A percentile compares a stretch with the other conserved stretches of the same genome.
Conservation (phyloP, 768 basidiomycete species). For the Auricularia sp. region DNA sequence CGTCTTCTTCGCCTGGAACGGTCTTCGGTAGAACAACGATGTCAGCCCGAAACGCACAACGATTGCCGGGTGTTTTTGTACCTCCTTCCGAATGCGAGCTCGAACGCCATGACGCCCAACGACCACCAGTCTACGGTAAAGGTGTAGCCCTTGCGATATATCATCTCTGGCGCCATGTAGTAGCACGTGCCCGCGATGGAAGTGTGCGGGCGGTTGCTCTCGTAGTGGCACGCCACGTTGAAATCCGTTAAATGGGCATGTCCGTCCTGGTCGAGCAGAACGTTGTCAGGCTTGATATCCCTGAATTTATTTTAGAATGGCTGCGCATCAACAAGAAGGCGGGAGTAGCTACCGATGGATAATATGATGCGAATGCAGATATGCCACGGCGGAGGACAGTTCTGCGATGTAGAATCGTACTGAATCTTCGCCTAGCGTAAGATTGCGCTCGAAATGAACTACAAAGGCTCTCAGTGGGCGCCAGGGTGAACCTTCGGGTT, state of each 20-base stretch:
- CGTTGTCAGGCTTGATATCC: slow-evolving; percentile 44
- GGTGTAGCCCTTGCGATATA: slow-evolving; percentile 67
- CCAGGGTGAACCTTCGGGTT: not conserved
- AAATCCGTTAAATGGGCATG: slow-evolving; percentile 45
- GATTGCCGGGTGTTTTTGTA: not conserved
- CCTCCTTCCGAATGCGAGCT: slow-evolving; percentile 51
- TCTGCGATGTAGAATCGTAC: slow-evolving; percentile 37
- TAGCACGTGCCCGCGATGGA: slow-evolving; percentile 43
- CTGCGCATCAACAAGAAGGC: slow-evolving; percentile 10
- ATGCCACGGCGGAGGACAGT: slow-evolving; percentile 34
- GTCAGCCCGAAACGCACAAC: not conserved
- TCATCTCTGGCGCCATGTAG: slow-evolving; percentile 29
- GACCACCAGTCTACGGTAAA: slow-evolving; percentile 97
- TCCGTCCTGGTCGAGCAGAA: slow-evolving; percentile 40
- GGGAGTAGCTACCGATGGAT: slow-evolving; percentile 34
- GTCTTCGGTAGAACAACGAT: slow-evolving; percentile 27
- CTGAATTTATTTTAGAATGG: slow-evolving; percentile 14
- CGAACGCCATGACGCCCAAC: slow-evolving; percentile 81
- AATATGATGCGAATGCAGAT: slow-evolving; percentile 37
- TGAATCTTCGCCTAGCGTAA: slow-evolving; percentile 24
- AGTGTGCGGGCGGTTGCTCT: slow-evolving; percentile 32
- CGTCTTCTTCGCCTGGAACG: slow-evolving; percentile 90
- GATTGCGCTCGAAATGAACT: slow-evolving; percentile 79
- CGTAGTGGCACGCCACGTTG: slow-evolving; percentile 44
- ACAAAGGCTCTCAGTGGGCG: not conserved